phyloP scores from a whole-genome alignment of 192 early-diverging fungal genomes.

The Dissophora globulifera region DNA sequence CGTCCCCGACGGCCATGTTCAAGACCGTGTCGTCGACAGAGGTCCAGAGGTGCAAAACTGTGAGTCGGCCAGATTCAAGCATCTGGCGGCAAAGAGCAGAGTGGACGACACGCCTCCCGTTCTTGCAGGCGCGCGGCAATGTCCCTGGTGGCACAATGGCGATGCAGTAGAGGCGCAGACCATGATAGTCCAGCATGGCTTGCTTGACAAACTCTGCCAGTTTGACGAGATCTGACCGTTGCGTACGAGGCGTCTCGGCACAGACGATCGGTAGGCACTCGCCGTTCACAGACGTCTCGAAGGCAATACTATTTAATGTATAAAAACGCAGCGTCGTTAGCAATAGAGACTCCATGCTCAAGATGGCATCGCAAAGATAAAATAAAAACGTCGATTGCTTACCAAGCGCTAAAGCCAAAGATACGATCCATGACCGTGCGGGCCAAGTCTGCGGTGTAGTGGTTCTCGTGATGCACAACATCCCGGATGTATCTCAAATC shows the following conservation, averaged over 20 bases:
- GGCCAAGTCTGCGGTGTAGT: conserved; percentile 36
- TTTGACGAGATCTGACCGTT: conserved; percentile 53
- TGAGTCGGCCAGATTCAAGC: conserved; percentile 70
- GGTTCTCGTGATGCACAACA: neutral
- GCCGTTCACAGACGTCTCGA: conserved; percentile 70
- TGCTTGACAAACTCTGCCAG: conserved; percentile 57
- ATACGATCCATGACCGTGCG: conserved; percentile 36
- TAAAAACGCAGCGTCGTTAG: neutral
- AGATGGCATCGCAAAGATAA: neutral
- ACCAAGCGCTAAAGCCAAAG: conserved; percentile 51
- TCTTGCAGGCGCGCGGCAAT: conserved; percentile 73
- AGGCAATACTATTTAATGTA: conserved; percentile 56
- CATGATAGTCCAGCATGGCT: conserved; percentile 66
- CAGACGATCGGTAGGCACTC: conserved; percentile 77
- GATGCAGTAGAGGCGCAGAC: conserved; percentile 68
- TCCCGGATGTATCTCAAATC: neutral
- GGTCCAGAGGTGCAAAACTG: conserved; percentile 60
- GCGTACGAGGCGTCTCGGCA: conserved; percentile 63
- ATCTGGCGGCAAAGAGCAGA: conserved; percentile 65
- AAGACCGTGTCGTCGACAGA: conserved; percentile 66
- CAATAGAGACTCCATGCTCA: too few relatives aligned
- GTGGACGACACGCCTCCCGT: conserved; percentile 72
- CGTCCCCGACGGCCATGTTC: conserved; percentile 61
- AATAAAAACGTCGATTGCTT: conserved; percentile 2
- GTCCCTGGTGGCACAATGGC: conserved; percentile 63